phyloP scores from a whole-genome alignment of 371 early-diverging fungal genomes.

The Smittium mucronatum region DNA sequence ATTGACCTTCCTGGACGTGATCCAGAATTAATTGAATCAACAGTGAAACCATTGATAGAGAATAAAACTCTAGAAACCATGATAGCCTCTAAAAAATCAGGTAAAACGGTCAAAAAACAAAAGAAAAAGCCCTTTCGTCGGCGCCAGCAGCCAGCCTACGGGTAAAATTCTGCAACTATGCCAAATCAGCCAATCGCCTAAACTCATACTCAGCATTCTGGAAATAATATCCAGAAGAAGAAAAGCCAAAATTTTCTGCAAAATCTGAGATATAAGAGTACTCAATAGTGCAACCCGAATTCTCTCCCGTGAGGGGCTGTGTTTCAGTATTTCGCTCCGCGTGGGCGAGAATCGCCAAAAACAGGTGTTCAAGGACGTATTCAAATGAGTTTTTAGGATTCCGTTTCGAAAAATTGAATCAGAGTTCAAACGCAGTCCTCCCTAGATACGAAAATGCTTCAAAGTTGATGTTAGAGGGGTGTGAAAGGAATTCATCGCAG shows the following conservation, averaged over 20 bases:
- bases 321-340: neutral
- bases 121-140: neutral
- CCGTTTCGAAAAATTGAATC: neutral
- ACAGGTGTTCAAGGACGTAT: neutral
- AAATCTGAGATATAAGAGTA: neutral
- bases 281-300: neutral
- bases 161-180: neutral
- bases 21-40: neutral
- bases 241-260: neutral
- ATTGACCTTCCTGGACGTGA: neutral
- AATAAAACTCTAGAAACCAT: neutral
- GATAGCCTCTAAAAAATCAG: neutral
- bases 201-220: neutral
- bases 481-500: neutral
- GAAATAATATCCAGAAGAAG: neutral
- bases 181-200: neutral
- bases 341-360: neutral
- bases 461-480: neutral
- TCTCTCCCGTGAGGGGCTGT: neutral
- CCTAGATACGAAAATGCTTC: neutral
- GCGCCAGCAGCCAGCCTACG: neutral
- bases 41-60: neutral
- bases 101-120: neutral
- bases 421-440: neutral
- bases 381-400: neutral